Percentiles rank a stretch among this genome's conserved stretches.
phyloP scores from a whole-genome alignment of 495 filamentous ascomycete genomes.

The Tuber calosporum region DNA sequence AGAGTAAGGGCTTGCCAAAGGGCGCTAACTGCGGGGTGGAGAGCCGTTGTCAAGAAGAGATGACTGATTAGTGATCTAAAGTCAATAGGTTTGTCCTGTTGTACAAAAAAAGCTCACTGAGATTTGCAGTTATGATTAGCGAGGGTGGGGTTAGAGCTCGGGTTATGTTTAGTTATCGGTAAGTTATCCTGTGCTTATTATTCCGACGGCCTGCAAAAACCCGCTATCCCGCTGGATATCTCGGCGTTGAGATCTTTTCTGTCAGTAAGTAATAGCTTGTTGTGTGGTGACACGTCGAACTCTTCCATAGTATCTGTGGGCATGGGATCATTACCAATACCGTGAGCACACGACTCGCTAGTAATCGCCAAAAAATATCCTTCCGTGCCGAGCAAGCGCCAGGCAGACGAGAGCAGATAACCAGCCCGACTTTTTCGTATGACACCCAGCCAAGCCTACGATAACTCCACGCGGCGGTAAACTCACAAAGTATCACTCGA shows the following conservation, averaged over 20 bases:
- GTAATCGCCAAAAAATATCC: not conserved
- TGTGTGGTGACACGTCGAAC: not conserved
- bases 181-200: not conserved
- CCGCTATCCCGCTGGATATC: not conserved
- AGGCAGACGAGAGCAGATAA: not conserved
- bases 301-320: not conserved
- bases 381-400: not conserved
- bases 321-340: not conserved
- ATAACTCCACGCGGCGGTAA: not conserved
- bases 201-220: not conserved
- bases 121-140: not conserved
- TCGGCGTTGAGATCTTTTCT: not conserved
- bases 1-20: not conserved
- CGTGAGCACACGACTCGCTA: not conserved
- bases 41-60: no score
- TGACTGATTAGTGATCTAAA: not conserved
- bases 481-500: not conserved
- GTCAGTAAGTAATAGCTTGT: not conserved
- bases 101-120: not conserved
- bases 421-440: not conserved
- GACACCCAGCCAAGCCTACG: no score
- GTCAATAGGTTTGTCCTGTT: not conserved
- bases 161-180: not conserved
- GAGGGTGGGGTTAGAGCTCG: not conserved
- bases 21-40: not conserved